phyloP scores from a whole-genome alignment of 2,329 filamentous ascomycete species.

The Reticulascus tulasneorum region DNA sequence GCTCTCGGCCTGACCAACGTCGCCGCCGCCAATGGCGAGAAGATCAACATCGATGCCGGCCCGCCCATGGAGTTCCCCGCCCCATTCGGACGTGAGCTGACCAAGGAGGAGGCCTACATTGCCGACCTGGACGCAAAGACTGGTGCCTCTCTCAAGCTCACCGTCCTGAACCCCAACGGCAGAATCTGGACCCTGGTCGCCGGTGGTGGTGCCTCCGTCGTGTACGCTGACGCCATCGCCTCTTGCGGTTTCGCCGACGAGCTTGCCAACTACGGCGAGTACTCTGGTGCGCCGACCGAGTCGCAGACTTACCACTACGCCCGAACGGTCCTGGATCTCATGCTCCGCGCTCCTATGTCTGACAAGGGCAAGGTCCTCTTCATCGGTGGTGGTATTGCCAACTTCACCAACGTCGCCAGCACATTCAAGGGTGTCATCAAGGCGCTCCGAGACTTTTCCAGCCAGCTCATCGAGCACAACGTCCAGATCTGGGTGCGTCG shows the following conservation, averaged over 20 bases:
- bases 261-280: slow-evolving; percentile 99
- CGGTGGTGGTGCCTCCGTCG: slow-evolving; percentile 98
- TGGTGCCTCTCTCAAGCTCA: slow-evolving; percentile 96
- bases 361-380: slow-evolving; percentile 97
- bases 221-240: slow-evolving; percentile 98
- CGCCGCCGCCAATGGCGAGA: slow-evolving; percentile 58
- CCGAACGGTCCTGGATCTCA: slow-evolving; percentile 91
- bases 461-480: slow-evolving; percentile 88
- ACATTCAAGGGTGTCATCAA: slow-evolving; percentile 99
- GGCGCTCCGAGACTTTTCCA: slow-evolving; percentile 85
- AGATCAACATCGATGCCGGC: slow-evolving; percentile 91
- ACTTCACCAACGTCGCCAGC: slow-evolving; percentile 99
- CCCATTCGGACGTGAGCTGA: slow-evolving; percentile 96
- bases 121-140: slow-evolving; percentile 99
- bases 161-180: slow-evolving; percentile 85
- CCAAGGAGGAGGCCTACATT: slow-evolving; percentile 99
- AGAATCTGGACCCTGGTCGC: slow-evolving; percentile 98
- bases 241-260: slow-evolving; percentile 92
- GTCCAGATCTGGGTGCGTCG: slow-evolving; percentile 93
- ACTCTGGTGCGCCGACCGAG: slow-evolving; percentile 98
- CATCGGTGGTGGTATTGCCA: slow-evolving; percentile 99
- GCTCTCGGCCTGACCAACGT: slow-evolving; percentile 78
- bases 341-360: slow-evolving; percentile 83
- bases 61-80: slow-evolving; percentile 99
- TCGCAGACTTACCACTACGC: slow-evolving; percentile 99